These are phyloP conservation scores for Olyra latifolia DNA, from an alignment of 176 grass and related monocot species.

Conservation along the genomic window DNA sequence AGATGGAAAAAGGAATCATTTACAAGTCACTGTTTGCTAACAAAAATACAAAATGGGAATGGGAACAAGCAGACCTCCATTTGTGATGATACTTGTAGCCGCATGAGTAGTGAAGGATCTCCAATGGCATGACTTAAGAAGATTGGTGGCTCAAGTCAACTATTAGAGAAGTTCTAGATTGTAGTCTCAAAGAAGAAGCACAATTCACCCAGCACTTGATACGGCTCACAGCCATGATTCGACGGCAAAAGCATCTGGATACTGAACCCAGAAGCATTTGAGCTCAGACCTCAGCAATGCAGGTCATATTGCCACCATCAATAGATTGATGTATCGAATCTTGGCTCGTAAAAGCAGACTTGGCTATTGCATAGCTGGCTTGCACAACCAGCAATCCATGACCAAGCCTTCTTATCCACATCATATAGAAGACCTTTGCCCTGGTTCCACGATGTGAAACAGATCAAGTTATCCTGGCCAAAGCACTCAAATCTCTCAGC, in stretches of 20 bases:
- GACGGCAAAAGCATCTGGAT: slow-evolving; percentile 21
- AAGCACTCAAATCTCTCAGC: slow-evolving; percentile 98
- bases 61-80: slow-evolving; percentile 31
- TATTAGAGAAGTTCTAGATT: neutral
- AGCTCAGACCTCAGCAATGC: neutral
- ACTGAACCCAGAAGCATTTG: slow-evolving; percentile 18
- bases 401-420: slow-evolving; percentile 89
- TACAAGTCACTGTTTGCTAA: slow-evolving; percentile 41
- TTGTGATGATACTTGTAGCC: slow-evolving; percentile 2
- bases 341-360: slow-evolving; percentile 91
- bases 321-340: slow-evolving; percentile 68
- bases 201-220: neutral
- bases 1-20: slow-evolving; percentile 24
- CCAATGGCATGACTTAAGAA: slow-evolving; percentile 20
- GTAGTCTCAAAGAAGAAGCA: neutral
- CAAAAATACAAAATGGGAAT: slow-evolving; percentile 44
- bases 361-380: slow-evolving; percentile 93
- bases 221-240: neutral
- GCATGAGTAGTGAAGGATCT: slow-evolving; percentile 19
- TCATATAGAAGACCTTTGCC: slow-evolving; percentile 92
- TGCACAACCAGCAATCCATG: slow-evolving; percentile 80
- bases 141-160: slow-evolving; percentile 15
- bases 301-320: slow-evolving; percentile 18
- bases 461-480: slow-evolving; percentile 96
- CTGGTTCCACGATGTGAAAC: slow-evolving; percentile 98